These are phyloP conservation scores for Cajanus cajan DNA, from an alignment of 306 rosid species.

Conservation along the genomic window DNA sequence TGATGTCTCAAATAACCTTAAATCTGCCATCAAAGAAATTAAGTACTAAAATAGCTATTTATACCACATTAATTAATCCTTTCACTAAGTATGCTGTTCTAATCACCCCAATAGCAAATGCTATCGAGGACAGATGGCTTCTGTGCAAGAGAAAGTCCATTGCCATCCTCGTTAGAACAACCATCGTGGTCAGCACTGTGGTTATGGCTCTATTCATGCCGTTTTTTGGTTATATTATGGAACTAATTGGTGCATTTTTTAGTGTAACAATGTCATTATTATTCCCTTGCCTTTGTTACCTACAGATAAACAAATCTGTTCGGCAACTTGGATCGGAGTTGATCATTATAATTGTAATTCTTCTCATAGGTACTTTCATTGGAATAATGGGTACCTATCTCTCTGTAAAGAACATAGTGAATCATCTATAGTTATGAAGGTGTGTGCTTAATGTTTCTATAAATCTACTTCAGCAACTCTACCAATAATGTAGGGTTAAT, in stretches of 20 bases:
- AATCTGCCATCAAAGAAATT: slow-evolving; percentile 54
- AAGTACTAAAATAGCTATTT: slow-evolving; percentile 58
- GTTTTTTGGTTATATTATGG: slow-evolving; percentile 66
- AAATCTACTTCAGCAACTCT: background rate
- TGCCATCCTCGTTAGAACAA: slow-evolving; percentile 51
- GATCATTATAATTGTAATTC: slow-evolving; percentile 38
- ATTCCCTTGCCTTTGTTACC: slow-evolving; percentile 66
- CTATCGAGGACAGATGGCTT: slow-evolving; percentile 50
- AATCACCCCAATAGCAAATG: slow-evolving; percentile 53
- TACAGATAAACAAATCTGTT: slow-evolving; percentile 56
- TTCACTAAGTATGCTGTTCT: slow-evolving; percentile 64
- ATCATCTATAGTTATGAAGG: slow-evolving; percentile 24
- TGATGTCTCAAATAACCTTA: slow-evolving; percentile 60
- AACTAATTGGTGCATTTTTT: slow-evolving; percentile 58
- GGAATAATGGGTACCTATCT: slow-evolving; percentile 49
- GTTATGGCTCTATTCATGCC: slow-evolving; percentile 59
- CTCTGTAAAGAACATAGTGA: slow-evolving; percentile 48
- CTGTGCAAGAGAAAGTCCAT: background rate
- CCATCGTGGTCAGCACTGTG: slow-evolving; percentile 46
- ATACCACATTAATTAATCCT: slow-evolving; percentile 61
- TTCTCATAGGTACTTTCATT: slow-evolving; percentile 45
- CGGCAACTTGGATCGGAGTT: slow-evolving; percentile 49
- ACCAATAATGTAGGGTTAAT: background rate
- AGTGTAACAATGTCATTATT: slow-evolving; percentile 44
- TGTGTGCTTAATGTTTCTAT: background rate